Conservation (phyloP, 2,329 filamentous ascomycete species). For the Nemania sp. region DNA sequence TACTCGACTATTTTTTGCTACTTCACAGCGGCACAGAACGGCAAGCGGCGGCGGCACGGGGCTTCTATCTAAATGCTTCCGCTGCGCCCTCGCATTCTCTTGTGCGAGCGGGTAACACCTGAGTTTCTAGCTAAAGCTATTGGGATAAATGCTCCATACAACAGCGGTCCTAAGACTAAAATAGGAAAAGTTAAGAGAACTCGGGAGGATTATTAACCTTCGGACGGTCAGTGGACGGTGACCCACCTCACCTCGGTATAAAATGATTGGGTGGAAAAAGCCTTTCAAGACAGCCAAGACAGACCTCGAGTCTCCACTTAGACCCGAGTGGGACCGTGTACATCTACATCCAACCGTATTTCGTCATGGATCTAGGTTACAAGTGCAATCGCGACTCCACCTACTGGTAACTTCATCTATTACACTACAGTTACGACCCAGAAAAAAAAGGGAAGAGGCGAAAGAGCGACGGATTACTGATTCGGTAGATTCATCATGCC, state of each 20-base stretch:
- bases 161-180: background rate
- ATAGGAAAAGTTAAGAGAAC: background rate
- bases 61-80: background rate
- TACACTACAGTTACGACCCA: slow-evolving; percentile 14
- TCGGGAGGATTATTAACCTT: slow-evolving; percentile 24
- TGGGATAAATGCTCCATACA: background rate
- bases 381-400: slow-evolving; percentile 12
- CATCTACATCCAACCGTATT: slow-evolving; percentile 8
- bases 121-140: background rate
- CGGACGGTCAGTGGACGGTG: background rate
- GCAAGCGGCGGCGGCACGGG: background rate
- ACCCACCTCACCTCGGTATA: slow-evolving; percentile 16
- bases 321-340: too few relatives aligned
- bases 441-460: slow-evolving; percentile 24
- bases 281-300: background rate
- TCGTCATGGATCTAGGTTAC: slow-evolving; percentile 27
- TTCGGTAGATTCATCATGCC: slow-evolving; percentile 10
- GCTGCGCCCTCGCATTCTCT: background rate
- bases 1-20: background rate
- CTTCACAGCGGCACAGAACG: background rate
- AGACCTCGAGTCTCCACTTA: slow-evolving; percentile 11
- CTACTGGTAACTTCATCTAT: background rate
- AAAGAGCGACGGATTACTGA: slow-evolving; percentile 32
- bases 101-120: background rate
- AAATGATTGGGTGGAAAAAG: background rate